A percentile compares a stretch with the other conserved stretches of the same genome.
Conservation (phyloP, 768 basidiomycete genomes). For the Podaxis sp. region DNA sequence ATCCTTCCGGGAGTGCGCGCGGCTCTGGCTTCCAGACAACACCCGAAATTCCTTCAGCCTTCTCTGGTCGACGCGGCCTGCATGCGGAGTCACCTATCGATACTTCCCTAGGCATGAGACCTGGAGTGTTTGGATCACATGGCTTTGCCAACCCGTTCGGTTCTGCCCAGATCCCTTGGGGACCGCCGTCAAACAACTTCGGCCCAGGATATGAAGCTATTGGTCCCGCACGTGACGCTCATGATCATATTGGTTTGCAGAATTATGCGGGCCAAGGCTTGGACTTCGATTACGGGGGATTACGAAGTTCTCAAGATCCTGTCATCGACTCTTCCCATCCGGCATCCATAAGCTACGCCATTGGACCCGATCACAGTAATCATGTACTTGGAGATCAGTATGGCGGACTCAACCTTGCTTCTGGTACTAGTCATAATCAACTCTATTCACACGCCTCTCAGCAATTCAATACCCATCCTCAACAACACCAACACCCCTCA, state of each 20-base stretch:
- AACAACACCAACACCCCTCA: conserved; percentile 2
- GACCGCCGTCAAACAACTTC: conserved; percentile 8
- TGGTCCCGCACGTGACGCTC: conserved; percentile 1
- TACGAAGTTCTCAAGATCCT: conserved; percentile 10
- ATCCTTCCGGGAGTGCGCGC: conserved; percentile 23
- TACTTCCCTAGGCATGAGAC: conserved; percentile 21
- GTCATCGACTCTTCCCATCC: conserved; percentile 2
- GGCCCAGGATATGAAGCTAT: conserved; percentile 5
- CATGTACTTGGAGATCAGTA: conserved; percentile 4
- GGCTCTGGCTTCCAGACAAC: conserved; percentile 23
- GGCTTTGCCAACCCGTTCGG: conserved; percentile 15
- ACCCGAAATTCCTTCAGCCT: conserved; percentile 23
- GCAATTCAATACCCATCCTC: not conserved
- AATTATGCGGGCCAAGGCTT: not conserved
- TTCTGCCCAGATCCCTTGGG: conserved; percentile 17
- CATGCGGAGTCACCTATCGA: conserved; percentile 44
- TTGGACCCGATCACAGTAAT: conserved; percentile 2
- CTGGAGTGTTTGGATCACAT: conserved; percentile 4
- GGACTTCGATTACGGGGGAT: conserved; percentile 4
- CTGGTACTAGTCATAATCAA: not conserved
- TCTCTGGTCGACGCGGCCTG: conserved; percentile 33
- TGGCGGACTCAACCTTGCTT: conserved; percentile 6
- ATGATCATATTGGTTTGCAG: conserved; percentile 10
- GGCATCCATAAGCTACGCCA: not conserved
- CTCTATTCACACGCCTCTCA: conserved; percentile 1